A percentile compares a stretch with the other conserved stretches of the same genome.
These are phyloP conservation scores for Lagenaria siceraria DNA, from an alignment of 306 rosid species.

Conservation along the genomic window DNA sequence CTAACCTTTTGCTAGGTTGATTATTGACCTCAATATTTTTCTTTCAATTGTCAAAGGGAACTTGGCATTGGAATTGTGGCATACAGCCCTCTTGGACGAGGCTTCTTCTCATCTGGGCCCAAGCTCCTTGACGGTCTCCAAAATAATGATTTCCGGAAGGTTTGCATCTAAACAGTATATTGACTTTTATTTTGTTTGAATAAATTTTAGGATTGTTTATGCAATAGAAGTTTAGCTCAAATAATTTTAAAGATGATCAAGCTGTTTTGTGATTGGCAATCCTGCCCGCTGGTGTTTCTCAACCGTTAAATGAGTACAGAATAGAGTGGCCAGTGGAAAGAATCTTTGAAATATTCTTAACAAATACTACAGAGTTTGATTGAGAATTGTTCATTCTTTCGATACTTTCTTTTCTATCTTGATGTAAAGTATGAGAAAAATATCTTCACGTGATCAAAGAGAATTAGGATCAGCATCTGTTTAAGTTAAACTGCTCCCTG, in stretches of 20 bases:
- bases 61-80: conserved; percentile 39
- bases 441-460: not conserved
- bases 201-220: not conserved
- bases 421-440: not conserved
- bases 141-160: conserved; percentile 32
- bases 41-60: conserved; percentile 22
- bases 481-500: not conserved
- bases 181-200: not conserved
- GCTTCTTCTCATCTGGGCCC: conserved; percentile 46
- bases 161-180: conserved; percentile 6
- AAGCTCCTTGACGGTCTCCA: conserved; percentile 22
- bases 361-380: not conserved
- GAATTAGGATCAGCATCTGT: not conserved
- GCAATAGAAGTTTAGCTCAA: not conserved
- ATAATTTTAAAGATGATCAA: not conserved
- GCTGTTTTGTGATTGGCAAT: not conserved
- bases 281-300: not conserved
- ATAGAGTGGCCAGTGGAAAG: not conserved
- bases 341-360: not conserved
- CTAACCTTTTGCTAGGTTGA: not conserved
- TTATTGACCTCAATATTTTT: not conserved
- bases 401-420: not conserved
- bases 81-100: conserved; percentile 41
- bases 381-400: not conserved
- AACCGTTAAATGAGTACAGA: not conserved